phyloP scores from a whole-genome alignment of 805 yeast genomes.

The Yamadazyma sp. region DNA sequence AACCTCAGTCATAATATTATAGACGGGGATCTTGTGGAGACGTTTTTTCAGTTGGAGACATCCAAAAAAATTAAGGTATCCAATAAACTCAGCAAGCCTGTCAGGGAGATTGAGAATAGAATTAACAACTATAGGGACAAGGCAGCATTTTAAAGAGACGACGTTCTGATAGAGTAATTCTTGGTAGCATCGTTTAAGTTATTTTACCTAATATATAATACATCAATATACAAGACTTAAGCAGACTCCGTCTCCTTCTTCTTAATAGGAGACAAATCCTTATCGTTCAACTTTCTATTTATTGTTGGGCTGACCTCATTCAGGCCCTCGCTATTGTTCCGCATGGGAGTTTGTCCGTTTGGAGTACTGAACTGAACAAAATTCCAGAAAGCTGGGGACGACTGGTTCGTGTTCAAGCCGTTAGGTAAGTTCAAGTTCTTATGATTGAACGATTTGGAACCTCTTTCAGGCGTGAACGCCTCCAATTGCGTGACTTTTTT shows the following conservation, averaged over 20 bases:
- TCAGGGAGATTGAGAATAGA: constrained; percentile 50
- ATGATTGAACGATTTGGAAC: constrained; percentile 28
- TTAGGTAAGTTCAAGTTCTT: constrained; percentile 26
- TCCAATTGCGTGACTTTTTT: constrained; percentile 42
- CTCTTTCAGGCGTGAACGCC: constrained; percentile 47
- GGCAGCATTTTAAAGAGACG: constrained; percentile 32
- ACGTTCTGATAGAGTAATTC: too few species aligned
- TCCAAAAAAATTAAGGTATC: constrained; percentile 39
- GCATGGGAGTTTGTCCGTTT: constrained; percentile 42
- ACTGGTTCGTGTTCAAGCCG: constrained; percentile 45
- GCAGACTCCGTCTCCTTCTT: constrained; percentile 10
- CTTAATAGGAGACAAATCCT: constrained; percentile 10
- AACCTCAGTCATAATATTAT: constrained; percentile 74
- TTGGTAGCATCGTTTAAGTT: too few species aligned
- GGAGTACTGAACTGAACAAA: constrained; percentile 72
- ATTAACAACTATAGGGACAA: constrained; percentile 53
- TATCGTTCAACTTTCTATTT: constrained; percentile 25
- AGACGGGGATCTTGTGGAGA: constrained; percentile 87
- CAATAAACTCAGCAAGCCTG: constrained; percentile 44
- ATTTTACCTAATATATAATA: constrained; percentile 10
- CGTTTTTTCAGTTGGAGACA: constrained; percentile 38
- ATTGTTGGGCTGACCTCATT: constrained; percentile 43
- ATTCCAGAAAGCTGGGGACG: constrained; percentile 93
- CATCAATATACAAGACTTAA: constrained; percentile 9
- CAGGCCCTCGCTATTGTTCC: constrained; percentile 40